Base-by-base conservation (phyloP, 768 basidiomycete species). In the Xerocomellus intermedius region DNA sequence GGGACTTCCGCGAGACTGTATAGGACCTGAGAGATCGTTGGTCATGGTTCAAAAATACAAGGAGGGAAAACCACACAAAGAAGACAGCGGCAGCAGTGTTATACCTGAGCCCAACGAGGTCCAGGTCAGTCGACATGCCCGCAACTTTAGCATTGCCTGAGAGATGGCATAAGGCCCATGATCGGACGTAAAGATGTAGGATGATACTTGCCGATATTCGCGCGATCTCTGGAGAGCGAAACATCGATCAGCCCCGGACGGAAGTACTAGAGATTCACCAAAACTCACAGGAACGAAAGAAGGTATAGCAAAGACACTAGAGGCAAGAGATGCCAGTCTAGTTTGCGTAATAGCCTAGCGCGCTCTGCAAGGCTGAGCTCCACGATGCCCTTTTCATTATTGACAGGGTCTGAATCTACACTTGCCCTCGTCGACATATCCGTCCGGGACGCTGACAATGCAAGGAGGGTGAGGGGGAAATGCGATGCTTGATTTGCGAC, bases 301-400 rank as follows among this genome's bases (percentile, higher is more conserved):
- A 80, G 65, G 53, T 78, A 79, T 12, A 80, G 61, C 36, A 78
- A 52, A 6, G 76, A 77, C 36, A 79, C 72, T 45, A 79, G 69
- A 8, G 78, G 77, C 45, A 80, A 58, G 22, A 80, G 58, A 55
- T 79, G 76, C 55, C 67, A 63, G 57, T 80, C 79, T 30, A 80
- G 58, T 60, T 79, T 80, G 24, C 76, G 69, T 42, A 79, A 56
- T 8, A 71, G 44, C 54, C 59, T 69, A 2, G 64, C 56, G 26
- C 65, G 69, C 45, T 71, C 65, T 32, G 45, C 24, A 22, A 58
- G 55, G 21, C 32, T 47, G 39, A 65, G 37, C 28, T 62, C 60
- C 37, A 48, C 21, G 9, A 7, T 7, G 2, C 35, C 39, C 43
- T 68, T 69, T 48, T 63, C 63, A 17, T 60, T 46, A 12, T 44